These are phyloP conservation scores for Aspergillus bridgeri DNA, from an alignment of 495 filamentous ascomycete species.

Conservation along the genomic window DNA sequence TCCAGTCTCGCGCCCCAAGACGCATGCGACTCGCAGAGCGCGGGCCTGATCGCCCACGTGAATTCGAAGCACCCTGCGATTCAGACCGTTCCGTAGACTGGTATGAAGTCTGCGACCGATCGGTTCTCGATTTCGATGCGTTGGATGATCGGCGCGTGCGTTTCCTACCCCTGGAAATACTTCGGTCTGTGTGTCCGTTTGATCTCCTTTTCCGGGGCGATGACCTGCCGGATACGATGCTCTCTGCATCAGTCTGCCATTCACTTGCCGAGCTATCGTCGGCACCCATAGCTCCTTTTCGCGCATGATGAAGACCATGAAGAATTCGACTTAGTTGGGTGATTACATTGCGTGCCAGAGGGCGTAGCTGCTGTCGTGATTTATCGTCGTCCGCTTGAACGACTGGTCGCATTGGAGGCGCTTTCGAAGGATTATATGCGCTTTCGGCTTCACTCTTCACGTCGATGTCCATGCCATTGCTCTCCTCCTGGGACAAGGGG, in stretches of 20 bases:
- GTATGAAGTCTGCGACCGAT: conserved; percentile 10
- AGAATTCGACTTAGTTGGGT: conserved; percentile 63
- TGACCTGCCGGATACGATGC: conserved; percentile 13
- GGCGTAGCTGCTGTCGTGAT: conserved; percentile 57
- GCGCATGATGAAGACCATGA: conserved; percentile 60
- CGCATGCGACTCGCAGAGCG: conserved; percentile 15
- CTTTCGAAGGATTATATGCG: too few relatives aligned
- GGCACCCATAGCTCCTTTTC: conserved; percentile 38
- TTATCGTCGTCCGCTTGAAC: conserved; percentile 60
- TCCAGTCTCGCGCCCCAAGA: conserved; percentile 68
- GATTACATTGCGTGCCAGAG: conserved; percentile 62
- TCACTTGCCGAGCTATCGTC: conserved; percentile 24
- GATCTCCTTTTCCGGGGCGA: conserved; percentile 15
- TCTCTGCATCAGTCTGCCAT: conserved; percentile 21
- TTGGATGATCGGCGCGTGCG: conserved; percentile 13
- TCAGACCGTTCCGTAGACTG: conserved; percentile 9
- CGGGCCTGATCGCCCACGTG: conserved; percentile 17
- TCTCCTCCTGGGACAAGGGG: conserved; percentile 10
- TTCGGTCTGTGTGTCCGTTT: conserved; percentile 7
- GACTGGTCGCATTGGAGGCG: conserved; percentile 33
- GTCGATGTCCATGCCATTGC: conserved; percentile 2
- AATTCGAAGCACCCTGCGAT: conserved; percentile 15
- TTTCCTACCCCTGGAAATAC: conserved; percentile 31
- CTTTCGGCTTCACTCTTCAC: conserved; percentile 22
- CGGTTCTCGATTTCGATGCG: conserved; percentile 3